Base-by-base conservation (phyloP, 331 rosid species). In the Quercus tomentella region DNA sequence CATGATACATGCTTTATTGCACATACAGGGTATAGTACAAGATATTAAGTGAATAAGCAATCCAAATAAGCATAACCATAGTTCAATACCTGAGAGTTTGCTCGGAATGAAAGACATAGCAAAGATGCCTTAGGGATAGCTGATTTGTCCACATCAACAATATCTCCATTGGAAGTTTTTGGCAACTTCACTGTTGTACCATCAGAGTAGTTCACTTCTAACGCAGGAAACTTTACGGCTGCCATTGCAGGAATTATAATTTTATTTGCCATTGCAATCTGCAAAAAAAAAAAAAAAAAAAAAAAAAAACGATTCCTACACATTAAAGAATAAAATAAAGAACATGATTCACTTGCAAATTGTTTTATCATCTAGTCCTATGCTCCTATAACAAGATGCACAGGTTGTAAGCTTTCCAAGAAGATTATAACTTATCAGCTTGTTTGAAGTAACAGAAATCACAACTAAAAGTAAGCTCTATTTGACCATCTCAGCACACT, bases 81-180 rank as follows among this genome's bases (percentile, higher is more conserved):
- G 81, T 18, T 69, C 55, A 14, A 58, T 77, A 92, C 98, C 97
- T 87, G 89, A 43, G 97, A 88, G 90, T 62, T 91, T 80, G 94
- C 94, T 75, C 98, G 97, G 86, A 95, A 95, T 72, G 91, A 80
- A 82, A 95, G 93, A 74, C 97, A 90, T 20, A 91, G 35, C 76
- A 95, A 84, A 74, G 97, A 79, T 67, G 94, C 97, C 80, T 78
- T 88, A 14, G 93, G 92, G 68, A 89, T 71, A n/a, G 77, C 69
- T 10, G 84, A 74, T 54, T 76, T 84, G 56, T 79, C 82, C 37
- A 83, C 80, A 79, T 73, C 85, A 60, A 70, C 84, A 18, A 54
- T 78, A 52, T 73, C 55, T 72, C 76, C 90, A 67, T 69, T 77
- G 72, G 70, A 65, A 78, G 76, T 83, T 73, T 84, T 26, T 8